Conservation (phyloP, 140 eudicot species). For the Ambrosia hybrid region DNA sequence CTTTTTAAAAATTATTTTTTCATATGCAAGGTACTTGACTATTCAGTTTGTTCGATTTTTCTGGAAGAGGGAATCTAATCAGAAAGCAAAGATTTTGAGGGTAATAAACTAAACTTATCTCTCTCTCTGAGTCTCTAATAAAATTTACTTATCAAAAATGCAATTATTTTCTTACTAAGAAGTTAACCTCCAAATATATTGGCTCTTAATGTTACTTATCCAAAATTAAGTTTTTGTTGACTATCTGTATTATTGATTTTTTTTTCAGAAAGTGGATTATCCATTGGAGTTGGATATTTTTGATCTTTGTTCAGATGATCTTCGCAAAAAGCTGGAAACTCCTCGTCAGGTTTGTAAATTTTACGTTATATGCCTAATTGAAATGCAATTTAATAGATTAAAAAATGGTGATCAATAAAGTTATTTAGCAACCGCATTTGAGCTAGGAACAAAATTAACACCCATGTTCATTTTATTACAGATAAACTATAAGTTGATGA, state of each 20-base stretch:
- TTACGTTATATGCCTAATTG: background rate
- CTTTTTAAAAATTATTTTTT: slow-evolving; percentile 4
- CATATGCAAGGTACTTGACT: slow-evolving; percentile 71
- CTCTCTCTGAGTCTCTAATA: background rate
- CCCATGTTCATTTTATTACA: background rate
- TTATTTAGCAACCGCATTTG: background rate
- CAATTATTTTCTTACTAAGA: slow-evolving; percentile 5
- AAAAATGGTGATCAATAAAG: background rate
- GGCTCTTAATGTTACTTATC: background rate
- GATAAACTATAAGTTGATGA: background rate
- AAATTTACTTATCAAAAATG: slow-evolving; percentile 3
- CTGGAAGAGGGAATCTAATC: slow-evolving; percentile 99
- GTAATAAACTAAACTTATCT: slow-evolving; percentile 36
- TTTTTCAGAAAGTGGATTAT: slow-evolving; percentile 92
- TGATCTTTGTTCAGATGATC: slow-evolving; percentile 96
- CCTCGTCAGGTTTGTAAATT: slow-evolving; percentile 77
- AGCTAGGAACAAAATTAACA: background rate
- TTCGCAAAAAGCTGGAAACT: slow-evolving; percentile 67
- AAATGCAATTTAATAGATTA: background rate
- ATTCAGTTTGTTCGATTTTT: slow-evolving; percentile 95
- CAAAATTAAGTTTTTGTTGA: slow-evolving; percentile 8
- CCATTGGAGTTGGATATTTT: slow-evolving; percentile 92
- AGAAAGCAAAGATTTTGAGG: slow-evolving; percentile 98
- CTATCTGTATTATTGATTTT: background rate
- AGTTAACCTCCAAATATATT: background rate